Percentiles rank a stretch among this genome's conserved stretches.
Evolutionary conservation across 495 filamentous ascomycete species (phyloP).

Genomic region (Annulohypoxylon stygium): DNA sequence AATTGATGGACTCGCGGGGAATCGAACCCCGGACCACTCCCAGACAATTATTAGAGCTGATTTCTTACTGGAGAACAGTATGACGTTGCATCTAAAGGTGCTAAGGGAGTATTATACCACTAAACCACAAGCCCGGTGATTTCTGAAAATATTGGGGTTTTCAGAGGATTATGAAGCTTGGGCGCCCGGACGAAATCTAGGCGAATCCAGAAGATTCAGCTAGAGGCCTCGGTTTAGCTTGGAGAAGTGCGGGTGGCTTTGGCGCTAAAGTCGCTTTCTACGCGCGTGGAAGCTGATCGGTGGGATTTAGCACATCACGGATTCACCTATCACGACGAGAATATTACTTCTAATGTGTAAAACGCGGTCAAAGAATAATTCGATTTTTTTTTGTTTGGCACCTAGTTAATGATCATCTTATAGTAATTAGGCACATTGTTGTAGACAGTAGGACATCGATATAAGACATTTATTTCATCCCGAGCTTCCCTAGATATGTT

Average conservation of each 20-base stretch:
- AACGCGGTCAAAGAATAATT: neutral
- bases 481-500: no score
- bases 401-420: neutral
- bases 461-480: no score
- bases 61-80: neutral
- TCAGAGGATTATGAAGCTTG: neutral
- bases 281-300: neutral
- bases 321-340: neutral
- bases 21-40: slow-evolving; percentile 69
- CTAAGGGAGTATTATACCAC: slow-evolving; percentile 50
- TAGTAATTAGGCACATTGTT: neutral
- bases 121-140: slow-evolving; percentile 45
- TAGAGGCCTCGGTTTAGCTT: neutral
- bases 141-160: neutral
- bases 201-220: neutral
- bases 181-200: neutral
- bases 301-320: neutral
- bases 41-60: slow-evolving; percentile 45
- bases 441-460: no score
- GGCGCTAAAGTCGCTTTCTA: slow-evolving; percentile 1
- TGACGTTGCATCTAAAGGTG: slow-evolving; percentile 14
- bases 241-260: slow-evolving; percentile 4
- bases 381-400: neutral
- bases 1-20: slow-evolving; percentile 59
- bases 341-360: neutral